phyloP scores from a whole-genome alignment of 768 basidiomycete genomes.

The Gloeophyllum trabeum region DNA sequence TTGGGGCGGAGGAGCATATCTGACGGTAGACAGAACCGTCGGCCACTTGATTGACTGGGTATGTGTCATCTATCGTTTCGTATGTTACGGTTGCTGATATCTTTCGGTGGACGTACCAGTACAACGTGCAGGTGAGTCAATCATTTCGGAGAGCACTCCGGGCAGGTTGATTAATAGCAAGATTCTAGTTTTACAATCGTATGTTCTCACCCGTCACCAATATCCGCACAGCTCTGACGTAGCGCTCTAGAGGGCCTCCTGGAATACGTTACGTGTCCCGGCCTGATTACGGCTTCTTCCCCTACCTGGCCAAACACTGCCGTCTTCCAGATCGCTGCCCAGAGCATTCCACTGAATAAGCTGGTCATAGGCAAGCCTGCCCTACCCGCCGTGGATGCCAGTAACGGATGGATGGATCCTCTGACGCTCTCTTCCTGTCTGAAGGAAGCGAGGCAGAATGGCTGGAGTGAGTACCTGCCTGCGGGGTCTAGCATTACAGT shows the following conservation, averaged over 20 bases:
- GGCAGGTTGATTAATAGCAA: neutral
- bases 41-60: constrained; percentile 35
- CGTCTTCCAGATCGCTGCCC: constrained; percentile 37
- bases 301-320: constrained; percentile 51
- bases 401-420: constrained; percentile 46
- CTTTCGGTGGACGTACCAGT: too few relatives aligned
- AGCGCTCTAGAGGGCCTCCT: constrained; percentile 36
- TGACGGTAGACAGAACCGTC: constrained; percentile 23
- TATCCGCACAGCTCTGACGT: neutral
- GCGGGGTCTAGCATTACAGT: too few relatives aligned
- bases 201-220: constrained; percentile 4
- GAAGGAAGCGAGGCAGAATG: constrained; percentile 42
- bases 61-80: constrained; percentile 3
- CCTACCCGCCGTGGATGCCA: constrained; percentile 24
- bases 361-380: constrained; percentile 48
- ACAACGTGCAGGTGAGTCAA: constrained; percentile 21
- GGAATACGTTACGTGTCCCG: constrained; percentile 54
- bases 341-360: constrained; percentile 33
- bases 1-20: constrained; percentile 30
- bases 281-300: constrained; percentile 48
- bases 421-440: constrained; percentile 49
- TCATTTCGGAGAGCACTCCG: neutral
- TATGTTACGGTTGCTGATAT: neutral
- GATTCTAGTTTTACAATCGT: constrained; percentile 22
- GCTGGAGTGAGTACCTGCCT: constrained; percentile 70